Percentiles rank a stretch among this genome's conserved stretches.
Evolutionary conservation across 2,329 filamentous ascomycete genomes (phyloP).

Genomic region (Exophiala sp.): DNA sequence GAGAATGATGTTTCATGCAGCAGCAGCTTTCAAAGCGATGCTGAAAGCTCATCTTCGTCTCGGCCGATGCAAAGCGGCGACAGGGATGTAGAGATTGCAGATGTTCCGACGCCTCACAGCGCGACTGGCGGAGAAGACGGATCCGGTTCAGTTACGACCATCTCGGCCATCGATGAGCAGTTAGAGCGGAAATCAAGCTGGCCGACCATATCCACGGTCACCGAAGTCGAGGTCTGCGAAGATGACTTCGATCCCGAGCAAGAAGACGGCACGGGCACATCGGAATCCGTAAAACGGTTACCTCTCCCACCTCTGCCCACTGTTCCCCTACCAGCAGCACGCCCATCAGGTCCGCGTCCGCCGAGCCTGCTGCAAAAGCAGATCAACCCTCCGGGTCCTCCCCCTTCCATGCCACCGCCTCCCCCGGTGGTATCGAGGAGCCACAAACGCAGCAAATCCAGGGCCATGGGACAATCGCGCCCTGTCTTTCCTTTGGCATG

Average conservation of each 20-base stretch:
- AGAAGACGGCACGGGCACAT: background rate
- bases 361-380: slow-evolving; percentile 1
- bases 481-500: slow-evolving; percentile 5
- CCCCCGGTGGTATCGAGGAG: background rate
- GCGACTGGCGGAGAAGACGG: background rate
- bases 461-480: background rate
- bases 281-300: slow-evolving; percentile 2
- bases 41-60: background rate
- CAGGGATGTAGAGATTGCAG: background rate
- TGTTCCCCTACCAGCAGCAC: background rate
- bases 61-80: background rate
- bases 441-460: background rate
- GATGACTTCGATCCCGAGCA: background rate
- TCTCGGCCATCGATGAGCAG: background rate
- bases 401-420: background rate
- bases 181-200: background rate
- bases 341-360: slow-evolving; percentile 13
- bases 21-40: background rate
- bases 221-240: background rate
- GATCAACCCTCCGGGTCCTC: background rate
- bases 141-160: background rate
- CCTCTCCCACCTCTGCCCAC: slow-evolving; percentile 4
- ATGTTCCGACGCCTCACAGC: background rate
- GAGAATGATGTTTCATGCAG: background rate
- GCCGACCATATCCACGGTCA: background rate